Percentiles rank a stretch among this genome's conserved stretches.
Conservation (phyloP, 2,329 filamentous ascomycete genomes). For the Fulvia fulva region DNA sequence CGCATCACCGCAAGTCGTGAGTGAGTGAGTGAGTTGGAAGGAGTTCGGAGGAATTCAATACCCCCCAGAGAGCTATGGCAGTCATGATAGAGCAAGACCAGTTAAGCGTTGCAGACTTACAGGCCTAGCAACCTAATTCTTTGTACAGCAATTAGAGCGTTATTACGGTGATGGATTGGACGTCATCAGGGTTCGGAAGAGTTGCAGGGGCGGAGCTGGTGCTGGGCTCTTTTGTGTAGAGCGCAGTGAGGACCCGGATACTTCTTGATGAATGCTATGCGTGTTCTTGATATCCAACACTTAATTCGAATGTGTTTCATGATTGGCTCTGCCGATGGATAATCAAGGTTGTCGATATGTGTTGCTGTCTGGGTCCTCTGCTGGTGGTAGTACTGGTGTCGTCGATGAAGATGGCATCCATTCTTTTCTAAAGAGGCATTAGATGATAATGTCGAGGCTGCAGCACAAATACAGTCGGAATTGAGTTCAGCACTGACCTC, state of each 20-base stretch:
- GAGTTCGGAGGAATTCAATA: background rate
- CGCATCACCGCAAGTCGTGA: too few species aligned
- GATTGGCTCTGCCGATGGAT: too few species aligned
- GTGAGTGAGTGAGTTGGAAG: background rate
- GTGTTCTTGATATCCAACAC: background rate
- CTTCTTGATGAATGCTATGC: background rate
- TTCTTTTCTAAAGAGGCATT: too few species aligned
- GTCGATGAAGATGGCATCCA: too few species aligned
- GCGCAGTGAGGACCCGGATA: background rate
- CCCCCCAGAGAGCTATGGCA: background rate
- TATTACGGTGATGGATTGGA: background rate
- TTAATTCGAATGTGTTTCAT: too few species aligned
- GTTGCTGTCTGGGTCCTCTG: too few species aligned
- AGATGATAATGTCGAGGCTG: too few species aligned
- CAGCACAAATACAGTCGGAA: too few species aligned
- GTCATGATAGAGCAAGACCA: background rate
- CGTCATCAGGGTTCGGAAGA: too few species aligned
- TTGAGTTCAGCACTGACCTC: too few species aligned
- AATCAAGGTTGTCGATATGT: too few species aligned
- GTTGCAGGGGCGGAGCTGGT: background rate
- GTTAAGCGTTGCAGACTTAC: background rate
- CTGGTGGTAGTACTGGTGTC: too few species aligned
- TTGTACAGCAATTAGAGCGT: background rate
- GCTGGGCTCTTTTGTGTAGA: background rate
- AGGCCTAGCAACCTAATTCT: background rate